Conservation (phyloP, 1,139 yeast species). For the Lodderomyces metapsilosis region DNA sequence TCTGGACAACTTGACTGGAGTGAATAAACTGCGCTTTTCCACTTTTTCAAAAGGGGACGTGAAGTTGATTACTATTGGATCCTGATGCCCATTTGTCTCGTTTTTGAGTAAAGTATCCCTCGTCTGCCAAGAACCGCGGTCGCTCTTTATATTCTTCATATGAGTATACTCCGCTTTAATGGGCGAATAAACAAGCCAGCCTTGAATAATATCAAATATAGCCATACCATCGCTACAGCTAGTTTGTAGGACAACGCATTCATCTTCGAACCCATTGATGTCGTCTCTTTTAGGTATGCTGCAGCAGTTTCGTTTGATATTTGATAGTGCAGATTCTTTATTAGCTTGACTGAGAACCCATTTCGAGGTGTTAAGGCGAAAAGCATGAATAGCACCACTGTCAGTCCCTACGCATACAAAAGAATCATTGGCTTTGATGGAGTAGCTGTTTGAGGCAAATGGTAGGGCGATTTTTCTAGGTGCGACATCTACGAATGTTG, state of each 20-base stretch:
- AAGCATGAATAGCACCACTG: slow-evolving; percentile 25
- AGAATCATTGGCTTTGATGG: slow-evolving; percentile 22
- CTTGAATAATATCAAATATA: slow-evolving; percentile 50
- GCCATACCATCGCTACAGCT: slow-evolving; percentile 32
- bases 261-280: slow-evolving; percentile 17
- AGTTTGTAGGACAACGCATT: slow-evolving; percentile 29
- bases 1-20: slow-evolving; percentile 48
- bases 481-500: background rate
- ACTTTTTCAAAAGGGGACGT: background rate
- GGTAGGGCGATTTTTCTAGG: background rate
- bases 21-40: slow-evolving; percentile 19
- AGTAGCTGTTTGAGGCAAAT: background rate
- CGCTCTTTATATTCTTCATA: slow-evolving; percentile 21
- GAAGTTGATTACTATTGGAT: slow-evolving; percentile 15
- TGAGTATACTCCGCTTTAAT: slow-evolving; percentile 34
- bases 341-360: slow-evolving; percentile 19
- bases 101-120: background rate
- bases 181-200: slow-evolving; percentile 53
- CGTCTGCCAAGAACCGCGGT: background rate
- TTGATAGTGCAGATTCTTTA: slow-evolving; percentile 19
- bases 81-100: slow-evolving; percentile 2
- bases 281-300: background rate
- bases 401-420: slow-evolving; percentile 24
- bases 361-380: slow-evolving; percentile 10
- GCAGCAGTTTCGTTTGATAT: slow-evolving; percentile 24